Base-by-base conservation (phyloP, 129 eudicot species). In the Flaveria robusta region DNA sequence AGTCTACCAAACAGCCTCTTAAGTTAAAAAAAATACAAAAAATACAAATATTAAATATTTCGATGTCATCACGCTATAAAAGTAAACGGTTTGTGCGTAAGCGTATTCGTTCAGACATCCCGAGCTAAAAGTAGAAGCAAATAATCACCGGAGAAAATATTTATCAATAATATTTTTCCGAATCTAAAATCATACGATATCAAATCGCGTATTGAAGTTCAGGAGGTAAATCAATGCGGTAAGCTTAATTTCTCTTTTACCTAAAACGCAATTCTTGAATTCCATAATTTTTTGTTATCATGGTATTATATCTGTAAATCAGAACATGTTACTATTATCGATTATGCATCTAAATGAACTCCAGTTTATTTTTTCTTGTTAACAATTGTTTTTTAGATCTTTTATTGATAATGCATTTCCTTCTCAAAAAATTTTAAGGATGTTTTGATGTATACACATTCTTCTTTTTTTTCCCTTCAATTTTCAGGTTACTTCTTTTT, bases 161-260 rank as follows among this genome's bases (percentile, higher is more conserved):
- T 9, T 4, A 20, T 43, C 8, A 23, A 7, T 0, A 1, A 6
- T 14, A 34, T 9, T 34, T 31, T 5, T 43, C 6, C 29, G 9
- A 46, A 27, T 47, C 16, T 46, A 49, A 12, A 3, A 67, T 54
- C 23, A 19, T 2, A 9, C 5, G 15, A 67, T 42, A 26, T 18
- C 50, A 4, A 3, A 13, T 46, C 12, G 23, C 37, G 0, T 71
- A 10, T 31, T 13, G 9, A 7, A 71, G 3, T 29, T 29, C 27
- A 14, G 20, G 22, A 9, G 9, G 1, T 29, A 7, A 3, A 18
- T 7, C 59, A 27, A 9, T 63, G 12, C 0, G 63, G 79, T 75
- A 75, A 75, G 72, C 49, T 29, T 64, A 34, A 62, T 63, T 46
- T 64, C 60, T 15, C 37, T 46, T 75, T 75, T 63, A 63, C 63